Base-by-base conservation (phyloP, 768 basidiomycete genomes). In the Cyathus striatus region DNA sequence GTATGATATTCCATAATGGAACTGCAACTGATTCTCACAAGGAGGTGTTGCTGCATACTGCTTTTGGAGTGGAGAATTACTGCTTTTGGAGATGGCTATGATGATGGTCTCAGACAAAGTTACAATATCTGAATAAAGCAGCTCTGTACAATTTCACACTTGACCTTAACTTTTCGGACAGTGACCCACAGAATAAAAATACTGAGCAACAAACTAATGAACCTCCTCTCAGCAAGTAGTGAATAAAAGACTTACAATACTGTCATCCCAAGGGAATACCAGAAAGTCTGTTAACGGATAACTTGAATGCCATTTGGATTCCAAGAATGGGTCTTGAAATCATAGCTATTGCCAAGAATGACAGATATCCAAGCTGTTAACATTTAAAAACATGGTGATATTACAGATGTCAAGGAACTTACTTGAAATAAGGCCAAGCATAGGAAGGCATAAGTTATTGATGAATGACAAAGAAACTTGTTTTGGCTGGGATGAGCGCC, bases 41-140 rank as follows among this genome's bases (percentile, higher is more conserved):
- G 68, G 40, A 90, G 65, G 38, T 88, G 86, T 56, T 90, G 88
- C 58, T 90, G 87, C 86, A 90, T 90, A 23, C 88, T 88, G 47
- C 87, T 79, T 62, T 85, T 72, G 52, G 89, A 88, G 38, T 85
- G 83, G 49, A 90, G 68, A 35, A 90, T 68, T 4, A 81, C 86
- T 12, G 86, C 87, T 58, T 89, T 90, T 13, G 82, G 79, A 35
- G 88, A 90, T 32, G 88, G 86, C 86, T 88, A 42, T 32, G 25
- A 16, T 26, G 30, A 17, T 25, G 37, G 17, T 27, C 32, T 54
- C 20, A 53, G 45, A 44, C 40, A 33, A 43, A 20, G 37, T 16
- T 16, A 18, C 20, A 17, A 18, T 10, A 13, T 3, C 16, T 18
- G 12, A 27, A 23, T 23, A 49, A 37, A 35, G n/a, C 42, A 24